A percentile compares a stretch with the other conserved stretches of the same genome.
These are phyloP conservation scores for Rhynchosporium graminicola DNA, from an alignment of 2,329 filamentous ascomycete genomes.

Conservation along the genomic window DNA sequence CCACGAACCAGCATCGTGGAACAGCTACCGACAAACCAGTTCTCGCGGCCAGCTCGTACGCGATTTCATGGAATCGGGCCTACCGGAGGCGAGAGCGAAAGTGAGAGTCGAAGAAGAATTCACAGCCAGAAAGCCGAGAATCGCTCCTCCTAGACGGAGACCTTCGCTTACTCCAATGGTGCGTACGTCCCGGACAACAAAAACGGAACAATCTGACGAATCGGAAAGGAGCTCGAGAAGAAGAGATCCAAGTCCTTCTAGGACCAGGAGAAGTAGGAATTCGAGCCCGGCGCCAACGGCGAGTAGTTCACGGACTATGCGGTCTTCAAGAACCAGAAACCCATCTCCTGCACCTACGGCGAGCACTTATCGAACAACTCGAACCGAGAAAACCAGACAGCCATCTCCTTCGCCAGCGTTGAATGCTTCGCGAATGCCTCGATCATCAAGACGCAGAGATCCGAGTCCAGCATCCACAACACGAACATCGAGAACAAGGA, in stretches of 20 bases:
- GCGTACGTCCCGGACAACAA: neutral
- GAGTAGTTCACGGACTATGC: neutral
- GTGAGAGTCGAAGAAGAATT: conserved; percentile 1
- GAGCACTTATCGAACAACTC: neutral
- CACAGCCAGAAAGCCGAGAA: neutral
- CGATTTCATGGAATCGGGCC: conserved; percentile 24
- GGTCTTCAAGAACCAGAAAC: neutral
- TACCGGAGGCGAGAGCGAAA: neutral
- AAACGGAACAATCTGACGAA: neutral
- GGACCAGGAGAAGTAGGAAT: neutral
- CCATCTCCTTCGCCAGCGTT: neutral
- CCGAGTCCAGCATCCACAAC: neutral
- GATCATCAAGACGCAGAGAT: neutral
- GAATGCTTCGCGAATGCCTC: neutral
- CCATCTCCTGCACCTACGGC: neutral
- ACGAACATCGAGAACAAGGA: neutral
- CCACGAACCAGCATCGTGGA: conserved; percentile 2
- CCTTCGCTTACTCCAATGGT: neutral
- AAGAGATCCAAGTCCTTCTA: neutral
- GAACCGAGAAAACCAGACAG: neutral
- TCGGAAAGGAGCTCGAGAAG: neutral
- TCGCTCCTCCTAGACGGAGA: neutral
- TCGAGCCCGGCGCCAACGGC: neutral
- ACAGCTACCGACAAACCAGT: neutral
- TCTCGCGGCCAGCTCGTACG: conserved; percentile 1